Evolutionary conservation across 768 basidiomycete species (phyloP).

Genomic region (Termitomyces eurrhizus): DNA sequence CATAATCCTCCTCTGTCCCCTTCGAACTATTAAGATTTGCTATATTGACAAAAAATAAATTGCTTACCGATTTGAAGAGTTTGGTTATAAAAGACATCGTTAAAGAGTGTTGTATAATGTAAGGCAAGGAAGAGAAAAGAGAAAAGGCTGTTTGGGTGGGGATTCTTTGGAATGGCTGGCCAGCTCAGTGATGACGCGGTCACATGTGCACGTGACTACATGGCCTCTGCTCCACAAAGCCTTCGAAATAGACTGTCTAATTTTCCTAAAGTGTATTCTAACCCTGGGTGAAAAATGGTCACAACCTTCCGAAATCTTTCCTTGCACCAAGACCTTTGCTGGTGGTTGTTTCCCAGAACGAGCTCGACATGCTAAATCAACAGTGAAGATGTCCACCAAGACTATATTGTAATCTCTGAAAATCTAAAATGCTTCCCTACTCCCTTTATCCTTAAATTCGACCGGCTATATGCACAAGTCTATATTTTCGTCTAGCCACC

Average conservation of each 20-base stretch:
- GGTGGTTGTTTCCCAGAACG: neutral
- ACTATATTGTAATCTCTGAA: neutral
- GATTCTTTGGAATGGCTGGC: neutral
- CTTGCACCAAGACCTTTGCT: no score
- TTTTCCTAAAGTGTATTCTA: no score
- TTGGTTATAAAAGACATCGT: slow-evolving; percentile 13
- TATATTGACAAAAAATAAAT: neutral
- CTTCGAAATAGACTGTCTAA: no score
- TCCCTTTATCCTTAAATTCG: neutral
- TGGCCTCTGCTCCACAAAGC: neutral
- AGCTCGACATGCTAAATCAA: neutral
- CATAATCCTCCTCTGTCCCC: slow-evolving; percentile 71
- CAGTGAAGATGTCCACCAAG: neutral
- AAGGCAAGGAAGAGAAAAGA: neutral
- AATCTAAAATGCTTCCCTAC: neutral
- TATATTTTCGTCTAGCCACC: no score
- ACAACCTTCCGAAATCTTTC: neutral
- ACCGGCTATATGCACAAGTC: no score
- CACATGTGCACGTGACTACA: slow-evolving; percentile 10
- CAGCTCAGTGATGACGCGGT: slow-evolving; percentile 12
- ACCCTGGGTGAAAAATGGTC: neutral
- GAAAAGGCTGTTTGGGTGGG: neutral
- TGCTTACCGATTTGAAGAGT: slow-evolving; percentile 13
- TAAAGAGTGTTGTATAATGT: slow-evolving; percentile 11
- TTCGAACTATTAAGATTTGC: slow-evolving; percentile 17